Evolutionary conservation across 2,329 filamentous ascomycete genomes (phyloP), one percentile per base, ranked within the genome.

Genomic region (Metarhizium rileyi): DNA sequence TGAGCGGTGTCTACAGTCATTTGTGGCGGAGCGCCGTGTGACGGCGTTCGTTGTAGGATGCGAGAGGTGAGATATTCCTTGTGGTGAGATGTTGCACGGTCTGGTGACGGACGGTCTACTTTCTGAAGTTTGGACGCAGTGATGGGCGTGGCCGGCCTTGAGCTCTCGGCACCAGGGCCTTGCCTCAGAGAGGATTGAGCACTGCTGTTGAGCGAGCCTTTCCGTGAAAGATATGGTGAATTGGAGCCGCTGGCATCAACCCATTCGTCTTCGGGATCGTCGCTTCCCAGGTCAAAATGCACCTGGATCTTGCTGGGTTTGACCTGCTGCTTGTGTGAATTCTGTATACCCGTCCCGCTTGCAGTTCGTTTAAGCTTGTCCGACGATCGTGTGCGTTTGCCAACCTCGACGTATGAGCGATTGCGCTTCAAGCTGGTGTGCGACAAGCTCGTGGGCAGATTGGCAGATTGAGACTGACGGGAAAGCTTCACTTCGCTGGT

Each of bases 51-150:
- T 59, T 84, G 78, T 2, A 89, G 72, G 35, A 87, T 66, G 51
- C 82, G 75, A 27, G 83, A 82, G 6, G 84, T 87, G 47, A 87
- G 76, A 53, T 83, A 79, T 57, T 82, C 78, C 52, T 80, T 83
- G 59, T 83, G 81, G 33, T 73, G 70, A 14, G 66, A 60, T 27
- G 68, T 70, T 51, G 72, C 66, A 50, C 67, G 69, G 36, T 71
- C 66, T 23, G 68, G 65, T 20, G 59, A 64, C 6, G 43, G 26
- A 22, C 41, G 28, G n/a, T 42, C 28, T 22, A 9, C 52, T 41
- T 51, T 36, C 16, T 43, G 50, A 23, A 26, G 45, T 33, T 46
- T 54, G 30, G 46, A 48, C 43, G 54, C 54, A 30, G 63, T 62
- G 54, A 48, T 61, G 44, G 66, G 65, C 6, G 65, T 68, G 25